phyloP scores from a whole-genome alignment of 306 rosid species.

The Vachellia pachyceras region DNA sequence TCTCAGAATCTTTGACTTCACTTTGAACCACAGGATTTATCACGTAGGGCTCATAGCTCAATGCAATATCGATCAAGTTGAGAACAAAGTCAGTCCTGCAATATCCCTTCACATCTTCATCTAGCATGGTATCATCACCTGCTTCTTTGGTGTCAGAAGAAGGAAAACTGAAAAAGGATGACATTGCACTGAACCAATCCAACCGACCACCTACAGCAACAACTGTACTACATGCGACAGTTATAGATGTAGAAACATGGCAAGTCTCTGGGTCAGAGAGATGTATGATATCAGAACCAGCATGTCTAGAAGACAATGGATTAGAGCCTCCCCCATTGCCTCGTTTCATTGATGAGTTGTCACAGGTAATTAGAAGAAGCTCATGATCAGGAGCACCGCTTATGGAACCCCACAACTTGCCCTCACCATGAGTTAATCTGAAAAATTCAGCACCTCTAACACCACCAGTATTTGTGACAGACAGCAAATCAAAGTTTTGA shows the following conservation, averaged over 20 bases:
- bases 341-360: constrained; percentile 73
- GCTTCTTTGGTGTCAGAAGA: constrained; percentile 53
- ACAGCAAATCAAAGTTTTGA: constrained; percentile 70
- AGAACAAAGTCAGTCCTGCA: constrained; percentile 64
- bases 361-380: constrained; percentile 80
- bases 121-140: constrained; percentile 43
- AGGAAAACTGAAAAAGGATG: constrained; percentile 67
- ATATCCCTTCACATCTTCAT: constrained; percentile 46
- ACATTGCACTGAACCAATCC: constrained; percentile 80
- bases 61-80: constrained; percentile 79
- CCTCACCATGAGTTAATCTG: constrained; percentile 89
- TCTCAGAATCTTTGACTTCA: constrained; percentile 51
- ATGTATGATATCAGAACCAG: constrained; percentile 82
- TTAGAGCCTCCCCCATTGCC: constrained; percentile 98
- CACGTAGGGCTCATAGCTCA: constrained; percentile 89
- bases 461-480: constrained; percentile 81
- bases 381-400: constrained; percentile 70
- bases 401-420: constrained; percentile 75
- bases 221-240: constrained; percentile 81
- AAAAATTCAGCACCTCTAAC: constrained; percentile 66
- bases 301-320: constrained; percentile 75
- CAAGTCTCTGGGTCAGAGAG: constrained; percentile 73
- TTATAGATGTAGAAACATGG: constrained; percentile 62
- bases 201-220: constrained; percentile 89
- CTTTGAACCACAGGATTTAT: constrained; percentile 51